Evolutionary conservation across 106 monocot genomes (phyloP), one percentile per base, ranked within the genome.

Genomic region (Allium sativum): DNA sequence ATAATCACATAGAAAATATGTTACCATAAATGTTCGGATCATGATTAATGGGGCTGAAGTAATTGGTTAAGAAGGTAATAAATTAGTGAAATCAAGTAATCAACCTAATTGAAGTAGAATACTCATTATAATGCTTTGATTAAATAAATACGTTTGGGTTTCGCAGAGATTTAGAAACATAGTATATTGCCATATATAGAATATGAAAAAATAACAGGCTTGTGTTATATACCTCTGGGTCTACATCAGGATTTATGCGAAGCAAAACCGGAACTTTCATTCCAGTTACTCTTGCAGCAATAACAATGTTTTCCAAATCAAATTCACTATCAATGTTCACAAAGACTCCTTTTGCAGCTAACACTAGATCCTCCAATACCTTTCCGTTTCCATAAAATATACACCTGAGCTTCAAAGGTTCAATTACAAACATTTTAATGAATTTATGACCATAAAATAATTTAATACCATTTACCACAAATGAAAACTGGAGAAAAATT

Each of bases 301-400:
- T 69, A 5, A 96, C 90, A 68, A 96, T 90, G 64, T 96, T 86
- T 48, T 90, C 81, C 75, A 90, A 82, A 45, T 96, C 95, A 66
- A 96, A 96, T 66, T 96, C 95, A 63, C 96, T 96, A 48, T 96
- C 96, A 22, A 96, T 74, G 72, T 96, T 96, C 47, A 96, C 84
- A 82, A 96, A 90, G 8, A 90, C 90, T 44, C 90, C 96, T 65
- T 91, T 69, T 7, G 90, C 96, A 70, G 96, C 96, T 51, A 96
- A 72, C 42, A 91, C 65, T 15, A 96, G 81, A 52, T 96, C 96
- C 52, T 87, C 90, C 70, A 96, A 74, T 17, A 84, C 57, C 71
- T 96, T 91, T 41, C 96, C 90, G 59, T 96, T 96, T 73, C 90
- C 96, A 78, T 96, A 91, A 70, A 96, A 87, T 77, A 96, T 80